Evolutionary conservation across 2,329 filamentous ascomycete genomes (phyloP), one percentile per base, ranked within the genome.

Genomic region (Kalaharituber pfeilii): DNA sequence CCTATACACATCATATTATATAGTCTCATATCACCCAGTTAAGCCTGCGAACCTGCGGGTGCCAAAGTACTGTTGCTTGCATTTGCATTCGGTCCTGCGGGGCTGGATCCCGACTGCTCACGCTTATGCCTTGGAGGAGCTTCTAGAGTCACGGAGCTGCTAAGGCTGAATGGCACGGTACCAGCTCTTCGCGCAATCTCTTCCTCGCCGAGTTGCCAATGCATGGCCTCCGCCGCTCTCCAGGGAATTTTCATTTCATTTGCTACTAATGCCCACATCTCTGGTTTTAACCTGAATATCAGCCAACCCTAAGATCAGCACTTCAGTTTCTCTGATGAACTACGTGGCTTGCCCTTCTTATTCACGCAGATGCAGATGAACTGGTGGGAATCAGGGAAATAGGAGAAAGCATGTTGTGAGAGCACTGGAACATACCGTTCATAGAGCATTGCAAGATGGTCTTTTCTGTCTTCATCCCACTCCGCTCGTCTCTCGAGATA

Each of bases 391-490:
- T 20, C 22, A 18, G 24, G 42, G 42, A 18, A 25, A 13, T 25
- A 24, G 42, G 42, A 22, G 5, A 4, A 6, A 25, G 11, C 18
- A 47, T 45, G 49, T 7, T 15, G 27, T 25, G 29, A 36, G 49
- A 51, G 15, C 42, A 47, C 4, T 2, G n/a, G n/a, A 15, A 70
- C 77, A 63, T 76, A 95, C 89, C 91, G 85, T 71, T 95, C 89
- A 68, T 96, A 96, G 44, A 96, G 76, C 64, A 88, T 78, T 33
- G 89, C 89, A 51, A 96, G 80, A 71, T 94, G 95, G 70, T 95
- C 94, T 72, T 95, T 96, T 67, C 86, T 84, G 68, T 96, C 89
- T 66, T 96, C 91, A 65, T 95, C 87, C 88, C 89, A 96, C 67
- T 94, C 86, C 64, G 85, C 87, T 55, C 87, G 77, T 65, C 87